Evolutionary conservation across 495 filamentous ascomycete species (phyloP), one percentile per base, ranked within the genome.

Genomic region (Xylaria bambusicola): DNA sequence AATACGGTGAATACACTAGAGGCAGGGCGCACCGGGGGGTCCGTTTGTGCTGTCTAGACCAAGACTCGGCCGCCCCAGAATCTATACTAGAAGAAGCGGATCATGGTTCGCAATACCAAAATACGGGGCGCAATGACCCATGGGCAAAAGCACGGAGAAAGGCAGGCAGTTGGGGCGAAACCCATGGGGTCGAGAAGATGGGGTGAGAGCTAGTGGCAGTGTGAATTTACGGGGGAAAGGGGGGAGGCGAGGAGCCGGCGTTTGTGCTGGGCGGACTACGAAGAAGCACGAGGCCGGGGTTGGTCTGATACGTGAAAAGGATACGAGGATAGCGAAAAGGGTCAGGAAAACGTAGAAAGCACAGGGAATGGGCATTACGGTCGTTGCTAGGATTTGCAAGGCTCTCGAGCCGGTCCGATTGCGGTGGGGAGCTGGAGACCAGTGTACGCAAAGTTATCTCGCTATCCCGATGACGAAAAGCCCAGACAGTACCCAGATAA

Each of bases 331-430:
- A n/a, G n/a, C n/a, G n/a, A n/a, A n/a, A n/a, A n/a, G 26, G 51
- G 17, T 42, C 10, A 29, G 20, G n/a, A 31, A n/a, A 44, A 21
- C 52, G 52, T 33, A 42, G 10, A 5, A 12, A 31, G 17, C 13
- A 20, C 36, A 41, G 24, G 24, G 21, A 15, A 10, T 23, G 6
- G 23, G 4, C 41, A 44, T 3, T 3, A 6, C 3, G 41, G 17
- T 10, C 21, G 29, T 9, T n/a, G 42, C 24, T 18, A 56, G 42
- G 52, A 38, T 47, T 56, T 36, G 3, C 53, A 12, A 46, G 10
- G 20, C 20, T 15, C 38, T 23, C 29, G 31, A 60, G 41, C 57
- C 57, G 57, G 57, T 60, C 57, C 57, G 57, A 60, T 52, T 60
- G 57, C 27, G 15, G 56, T 59, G 56, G 56, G 48, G 56, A 13